Evolutionary conservation across 805 yeast genomes (phyloP), one percentile per base, ranked within the genome.

Genomic region (Ascoidea asiatica): DNA sequence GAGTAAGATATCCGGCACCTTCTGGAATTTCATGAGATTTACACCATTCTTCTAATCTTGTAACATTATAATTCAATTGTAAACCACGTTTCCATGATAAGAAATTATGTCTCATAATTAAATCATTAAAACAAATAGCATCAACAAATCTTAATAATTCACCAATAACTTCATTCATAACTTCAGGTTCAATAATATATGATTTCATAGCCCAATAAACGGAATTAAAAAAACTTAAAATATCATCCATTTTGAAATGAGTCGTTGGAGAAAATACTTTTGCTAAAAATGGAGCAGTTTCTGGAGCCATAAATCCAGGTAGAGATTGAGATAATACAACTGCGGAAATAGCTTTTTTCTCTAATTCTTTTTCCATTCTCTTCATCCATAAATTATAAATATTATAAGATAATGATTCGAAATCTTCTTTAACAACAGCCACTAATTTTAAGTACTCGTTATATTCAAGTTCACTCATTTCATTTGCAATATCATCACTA

Each of bases 41-140:
- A 64, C 97, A 90, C 98, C 98, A 92, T 66, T 92, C 99, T 62
- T 88, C 97, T 55, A 92, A 73, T 56, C 97, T 77, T 3, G 98
- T 92, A 44, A 89, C 94, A 62, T 92, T 92, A 66, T 92, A 92
- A 61, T 88, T 92, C 64, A 92, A 78, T 65, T 92, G 98, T 53
- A 92, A 73, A 41, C 97, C 97, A 59, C 98, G 81, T 67, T 90
- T 92, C 98, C 98, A 92, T 8, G 95, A 82, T 58, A 90, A 67
- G 66, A 90, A 94, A 65, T 80, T 82, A 63, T 95, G 77, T 67
- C 96, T 80, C 95, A 89, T 84, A 42, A 94, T 78, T 64, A 92
- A 69, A 60, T 92, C 97, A 60, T 92, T 92, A 72, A 92, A 92
- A 65, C 97, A 87, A 51, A 79, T 76, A 17, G 95, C 92, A 62